These are phyloP conservation scores for Xylaria sp. DNA, from an alignment of 2,329 filamentous ascomycete genomes.

Conservation along the genomic window DNA sequence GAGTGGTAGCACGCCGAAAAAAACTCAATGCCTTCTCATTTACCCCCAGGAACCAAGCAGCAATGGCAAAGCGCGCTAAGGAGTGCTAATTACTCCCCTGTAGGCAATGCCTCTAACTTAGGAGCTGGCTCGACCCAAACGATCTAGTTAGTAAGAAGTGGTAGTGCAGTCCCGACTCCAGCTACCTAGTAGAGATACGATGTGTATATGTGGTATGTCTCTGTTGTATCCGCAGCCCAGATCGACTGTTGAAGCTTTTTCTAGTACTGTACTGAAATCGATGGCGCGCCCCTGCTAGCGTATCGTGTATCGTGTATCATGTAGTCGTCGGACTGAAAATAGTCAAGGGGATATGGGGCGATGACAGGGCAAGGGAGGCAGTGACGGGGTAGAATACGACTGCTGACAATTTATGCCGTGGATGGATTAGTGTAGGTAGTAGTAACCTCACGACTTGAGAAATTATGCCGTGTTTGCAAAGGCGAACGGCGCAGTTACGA, in stretches of 20 bases:
- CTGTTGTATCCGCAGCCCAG: neutral
- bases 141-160: too few relatives aligned
- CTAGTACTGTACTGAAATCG: neutral
- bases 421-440: neutral
- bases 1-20: neutral
- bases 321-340: neutral
- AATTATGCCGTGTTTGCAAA: neutral
- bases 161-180: neutral
- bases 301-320: neutral
- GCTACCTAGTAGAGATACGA: too few relatives aligned
- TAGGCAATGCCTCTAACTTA: slow-evolving; percentile 18
- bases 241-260: neutral
- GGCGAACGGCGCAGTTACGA: slow-evolving; percentile 5
- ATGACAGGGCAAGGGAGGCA: neutral
- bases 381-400: slow-evolving; percentile 6
- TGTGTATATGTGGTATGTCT: neutral
- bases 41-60: neutral
- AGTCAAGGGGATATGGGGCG: neutral
- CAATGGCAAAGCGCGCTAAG: neutral
- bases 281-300: neutral
- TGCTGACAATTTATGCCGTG: slow-evolving; percentile 4
- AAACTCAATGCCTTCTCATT: slow-evolving; percentile 1
- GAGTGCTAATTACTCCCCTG: slow-evolving; percentile 9
- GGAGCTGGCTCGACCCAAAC: slow-evolving; percentile 18
- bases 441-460: neutral